These are phyloP conservation scores for Epichloe sylvatica DNA, from an alignment of 2,329 filamentous ascomycete genomes.

Conservation along the genomic window DNA sequence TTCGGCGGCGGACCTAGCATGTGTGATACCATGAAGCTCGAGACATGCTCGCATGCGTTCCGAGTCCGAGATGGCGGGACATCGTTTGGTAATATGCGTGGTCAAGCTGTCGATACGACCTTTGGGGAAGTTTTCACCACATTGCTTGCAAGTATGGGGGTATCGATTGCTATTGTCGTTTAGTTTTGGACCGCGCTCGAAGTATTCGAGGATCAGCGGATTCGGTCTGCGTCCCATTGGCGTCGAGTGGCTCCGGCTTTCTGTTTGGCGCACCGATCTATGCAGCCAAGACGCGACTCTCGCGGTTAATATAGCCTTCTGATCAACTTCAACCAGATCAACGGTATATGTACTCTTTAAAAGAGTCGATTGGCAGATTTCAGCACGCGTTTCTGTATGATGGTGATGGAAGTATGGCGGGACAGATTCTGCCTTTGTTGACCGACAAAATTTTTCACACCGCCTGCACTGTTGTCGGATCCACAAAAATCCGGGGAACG, in stretches of 20 bases:
- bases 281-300: conserved; percentile 14
- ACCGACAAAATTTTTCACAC: conserved; percentile 23
- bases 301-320: not conserved
- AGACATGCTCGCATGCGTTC: conserved; percentile 65
- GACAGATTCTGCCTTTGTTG: conserved; percentile 21
- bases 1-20: conserved; percentile 25
- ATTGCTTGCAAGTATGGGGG: conserved; percentile 77
- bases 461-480: conserved; percentile 11
- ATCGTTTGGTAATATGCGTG: conserved; percentile 74
- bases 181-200: conserved; percentile 73
- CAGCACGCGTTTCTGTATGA: not conserved
- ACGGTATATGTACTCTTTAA: not conserved
- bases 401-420: conserved; percentile 8
- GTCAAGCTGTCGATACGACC: conserved; percentile 73
- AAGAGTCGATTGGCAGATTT: not conserved
- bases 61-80: conserved; percentile 59
- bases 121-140: conserved; percentile 80
- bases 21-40: conserved; percentile 55
- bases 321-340: not conserved
- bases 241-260: conserved; percentile 7
- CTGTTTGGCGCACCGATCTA: conserved; percentile 11
- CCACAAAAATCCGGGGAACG: not conserved
- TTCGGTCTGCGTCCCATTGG: conserved; percentile 75
- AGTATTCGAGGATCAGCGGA: conserved; percentile 74
- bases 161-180: conserved; percentile 85